These are phyloP conservation scores for Papilionanthe hybrid DNA, from an alignment of 116 monocot species.

Conservation along the genomic window DNA sequence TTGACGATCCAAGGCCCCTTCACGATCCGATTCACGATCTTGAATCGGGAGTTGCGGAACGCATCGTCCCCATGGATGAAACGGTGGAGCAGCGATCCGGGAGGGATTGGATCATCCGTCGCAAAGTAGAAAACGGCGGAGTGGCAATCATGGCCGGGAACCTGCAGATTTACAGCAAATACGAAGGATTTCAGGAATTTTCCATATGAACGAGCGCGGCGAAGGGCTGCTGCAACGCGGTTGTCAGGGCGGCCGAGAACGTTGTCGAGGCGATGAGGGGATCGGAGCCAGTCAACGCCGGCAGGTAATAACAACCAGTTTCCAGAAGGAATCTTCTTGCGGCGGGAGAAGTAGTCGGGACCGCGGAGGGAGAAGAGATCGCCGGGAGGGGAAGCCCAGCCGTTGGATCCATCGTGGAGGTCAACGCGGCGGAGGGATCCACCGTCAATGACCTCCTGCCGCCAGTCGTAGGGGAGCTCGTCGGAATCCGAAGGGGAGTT, in stretches of 20 bases:
- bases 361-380: constrained; percentile 69
- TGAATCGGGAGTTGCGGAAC: constrained; percentile 79
- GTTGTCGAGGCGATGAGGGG: constrained; percentile 65
- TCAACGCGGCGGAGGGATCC: constrained; percentile 72
- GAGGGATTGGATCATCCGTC: constrained; percentile 53
- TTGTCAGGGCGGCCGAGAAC: constrained; percentile 71
- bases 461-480: constrained; percentile 36
- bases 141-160: constrained; percentile 84
- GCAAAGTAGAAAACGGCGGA: constrained; percentile 93
- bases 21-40: constrained; percentile 89
- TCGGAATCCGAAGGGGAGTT: constrained; percentile 5
- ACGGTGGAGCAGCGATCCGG: constrained; percentile 60
- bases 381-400: constrained; percentile 89
- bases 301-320: constrained; percentile 76
- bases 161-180: constrained; percentile 72
- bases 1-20: constrained; percentile 92
- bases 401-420: constrained; percentile 75
- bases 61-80: constrained; percentile 82
- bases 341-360: constrained; percentile 44
- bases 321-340: constrained; percentile 62
- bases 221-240: constrained; percentile 50
- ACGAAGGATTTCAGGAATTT: constrained; percentile 47
- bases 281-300: constrained; percentile 95
- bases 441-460: constrained; percentile 49
- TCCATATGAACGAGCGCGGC: constrained; percentile 23